Conservation (phyloP, 2,329 filamentous ascomycete species). For the Ploettnerulaceae sp. region DNA sequence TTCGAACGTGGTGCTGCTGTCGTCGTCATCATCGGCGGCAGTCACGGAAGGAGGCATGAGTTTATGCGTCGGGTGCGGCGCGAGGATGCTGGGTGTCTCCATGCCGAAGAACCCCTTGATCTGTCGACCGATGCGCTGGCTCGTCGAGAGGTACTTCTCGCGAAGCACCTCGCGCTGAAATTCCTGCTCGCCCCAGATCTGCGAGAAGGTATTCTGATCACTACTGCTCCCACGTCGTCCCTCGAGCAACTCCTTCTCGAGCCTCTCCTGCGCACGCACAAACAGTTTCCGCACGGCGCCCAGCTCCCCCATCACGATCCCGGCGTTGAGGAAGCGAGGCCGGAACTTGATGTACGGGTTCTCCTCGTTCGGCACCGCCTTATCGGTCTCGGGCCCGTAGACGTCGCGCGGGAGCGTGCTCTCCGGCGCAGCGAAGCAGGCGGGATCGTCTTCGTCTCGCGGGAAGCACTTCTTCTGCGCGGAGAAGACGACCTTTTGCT, state of each 20-base stretch:
- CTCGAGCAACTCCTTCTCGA: too few relatives aligned
- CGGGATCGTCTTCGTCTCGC: slow-evolving; percentile 36
- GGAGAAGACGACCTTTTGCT: background rate
- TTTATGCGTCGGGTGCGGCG: background rate
- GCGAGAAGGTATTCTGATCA: slow-evolving; percentile 36
- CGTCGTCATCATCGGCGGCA: too few relatives aligned
- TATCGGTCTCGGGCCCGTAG: slow-evolving; percentile 43
- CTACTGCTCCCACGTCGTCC: too few relatives aligned
- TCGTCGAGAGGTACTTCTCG: background rate
- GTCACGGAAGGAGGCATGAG: too few relatives aligned
- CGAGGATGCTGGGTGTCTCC: slow-evolving; percentile 5
- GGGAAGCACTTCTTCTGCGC: slow-evolving; percentile 1
- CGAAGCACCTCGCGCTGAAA: slow-evolving; percentile 36
- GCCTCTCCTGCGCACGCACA: too few relatives aligned
- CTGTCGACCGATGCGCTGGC: background rate
- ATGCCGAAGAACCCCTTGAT: slow-evolving; percentile 31
- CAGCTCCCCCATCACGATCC: slow-evolving; percentile 48
- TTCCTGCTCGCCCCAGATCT: slow-evolving; percentile 50
- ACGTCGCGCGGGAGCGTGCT: slow-evolving; percentile 46
- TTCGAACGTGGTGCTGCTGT: slow-evolving; percentile 14
- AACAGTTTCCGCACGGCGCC: slow-evolving; percentile 40
- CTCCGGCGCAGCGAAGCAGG: slow-evolving; percentile 48
- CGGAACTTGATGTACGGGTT: slow-evolving; percentile 33
- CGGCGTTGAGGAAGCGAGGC: slow-evolving; percentile 45
- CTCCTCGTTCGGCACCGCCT: slow-evolving; percentile 20